These are phyloP conservation scores for Kwoniella dejecticola DNA, from an alignment of 768 basidiomycete species.

Conservation along the genomic window DNA sequence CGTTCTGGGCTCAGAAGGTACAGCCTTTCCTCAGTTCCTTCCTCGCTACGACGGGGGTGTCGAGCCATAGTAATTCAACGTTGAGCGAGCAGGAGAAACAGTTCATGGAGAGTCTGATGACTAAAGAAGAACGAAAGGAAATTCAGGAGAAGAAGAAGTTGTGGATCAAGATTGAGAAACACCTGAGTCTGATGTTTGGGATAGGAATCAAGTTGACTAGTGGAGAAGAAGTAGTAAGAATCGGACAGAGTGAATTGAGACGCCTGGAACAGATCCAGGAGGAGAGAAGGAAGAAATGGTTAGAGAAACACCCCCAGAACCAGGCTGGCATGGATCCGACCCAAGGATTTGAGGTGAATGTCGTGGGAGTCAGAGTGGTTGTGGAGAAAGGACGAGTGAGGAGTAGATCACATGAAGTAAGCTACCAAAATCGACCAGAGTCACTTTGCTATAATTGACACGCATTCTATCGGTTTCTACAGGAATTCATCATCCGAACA, in stretches of 20 bases:
- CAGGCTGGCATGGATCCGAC: slow-evolving; percentile 2
- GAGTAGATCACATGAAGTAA: slow-evolving; percentile 81
- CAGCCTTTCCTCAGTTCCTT: slow-evolving; percentile 89
- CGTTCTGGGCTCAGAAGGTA: slow-evolving; percentile 91
- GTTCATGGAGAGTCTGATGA: slow-evolving; percentile 42
- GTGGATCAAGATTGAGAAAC: slow-evolving; percentile 78
- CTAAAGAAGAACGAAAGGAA: slow-evolving; percentile 49
- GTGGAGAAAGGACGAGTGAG: slow-evolving; percentile 81
- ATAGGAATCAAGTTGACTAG: slow-evolving; percentile 74
- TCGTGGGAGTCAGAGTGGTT: slow-evolving; percentile 82
- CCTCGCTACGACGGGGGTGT: slow-evolving; percentile 66
- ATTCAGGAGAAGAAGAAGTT: slow-evolving; percentile 66
- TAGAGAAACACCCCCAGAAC: slow-evolving; percentile 21
- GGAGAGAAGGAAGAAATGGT: slow-evolving; percentile 61
- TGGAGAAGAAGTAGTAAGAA: slow-evolving; percentile 81
- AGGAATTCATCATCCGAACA: slow-evolving; percentile 96
- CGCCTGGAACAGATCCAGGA: slow-evolving; percentile 72
- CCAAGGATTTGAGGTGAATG: slow-evolving; percentile 78
- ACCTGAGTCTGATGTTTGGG: slow-evolving; percentile 76
- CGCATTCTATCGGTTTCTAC: not conserved
- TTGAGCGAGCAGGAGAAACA: slow-evolving; percentile 32
- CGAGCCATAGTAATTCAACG: slow-evolving; percentile 12
- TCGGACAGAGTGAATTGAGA: slow-evolving; percentile 80
- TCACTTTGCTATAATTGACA: slow-evolving; percentile 16
- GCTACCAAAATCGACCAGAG: slow-evolving; percentile 36